Percentiles rank a stretch among this genome's conserved stretches.
Conservation (phyloP, 768 basidiomycete genomes). For the Phaeotremella skinneri region DNA sequence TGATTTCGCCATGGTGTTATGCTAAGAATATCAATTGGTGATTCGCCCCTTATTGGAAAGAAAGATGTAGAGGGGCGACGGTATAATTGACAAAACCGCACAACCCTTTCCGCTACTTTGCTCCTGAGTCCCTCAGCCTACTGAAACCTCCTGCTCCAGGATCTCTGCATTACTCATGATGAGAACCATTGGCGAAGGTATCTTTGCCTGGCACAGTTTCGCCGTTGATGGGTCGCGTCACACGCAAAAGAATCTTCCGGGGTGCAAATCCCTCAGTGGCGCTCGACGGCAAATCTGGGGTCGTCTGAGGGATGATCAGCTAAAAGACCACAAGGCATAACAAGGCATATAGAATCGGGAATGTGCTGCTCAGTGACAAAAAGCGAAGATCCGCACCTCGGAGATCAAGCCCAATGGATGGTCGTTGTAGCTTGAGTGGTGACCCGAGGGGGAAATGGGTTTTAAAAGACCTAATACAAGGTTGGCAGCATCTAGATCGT, state of each 20-base stretch:
- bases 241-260: background rate
- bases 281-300: background rate
- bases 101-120: no score
- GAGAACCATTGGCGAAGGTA: background rate
- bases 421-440: no score
- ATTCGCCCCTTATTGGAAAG: no score
- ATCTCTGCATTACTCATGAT: background rate
- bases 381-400: no score
- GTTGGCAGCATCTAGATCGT: conserved; percentile 37
- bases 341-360: no score
- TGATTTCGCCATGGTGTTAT: no score
- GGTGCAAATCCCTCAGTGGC: background rate
- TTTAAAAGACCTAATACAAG: conserved; percentile 23
- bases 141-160: background rate
- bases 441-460: background rate
- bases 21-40: no score
- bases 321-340: background rate
- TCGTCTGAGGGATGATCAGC: background rate
- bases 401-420: no score
- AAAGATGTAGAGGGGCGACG: no score
- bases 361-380: no score
- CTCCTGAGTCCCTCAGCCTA: background rate
- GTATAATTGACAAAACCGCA: no score
- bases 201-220: background rate
- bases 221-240: background rate